phyloP scores from a whole-genome alignment of 139 green algal species.

The Eudorina sp. region DNA sequence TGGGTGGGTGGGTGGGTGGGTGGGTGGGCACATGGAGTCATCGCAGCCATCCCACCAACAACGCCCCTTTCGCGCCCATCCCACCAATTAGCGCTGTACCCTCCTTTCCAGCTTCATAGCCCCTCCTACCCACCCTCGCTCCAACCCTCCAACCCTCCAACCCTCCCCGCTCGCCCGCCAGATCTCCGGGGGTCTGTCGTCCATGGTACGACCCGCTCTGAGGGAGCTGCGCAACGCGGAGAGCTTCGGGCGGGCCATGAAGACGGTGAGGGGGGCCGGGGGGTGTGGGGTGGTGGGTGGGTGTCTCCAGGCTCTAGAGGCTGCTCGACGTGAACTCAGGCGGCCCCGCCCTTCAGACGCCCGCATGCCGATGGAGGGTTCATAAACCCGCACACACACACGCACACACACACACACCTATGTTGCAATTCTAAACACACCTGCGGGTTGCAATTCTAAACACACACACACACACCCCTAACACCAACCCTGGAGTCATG shows the following conservation, averaged over 20 bases:
- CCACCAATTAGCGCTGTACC: too few species aligned
- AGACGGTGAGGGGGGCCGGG: slow-evolving; percentile 13
- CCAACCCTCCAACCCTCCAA: neutral
- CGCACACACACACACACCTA: neutral
- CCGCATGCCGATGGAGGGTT: neutral
- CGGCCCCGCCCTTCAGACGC: neutral
- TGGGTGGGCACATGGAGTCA: neutral
- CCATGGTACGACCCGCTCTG: slow-evolving; percentile 15
- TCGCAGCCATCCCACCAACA: neutral
- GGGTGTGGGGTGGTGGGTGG: neutral
- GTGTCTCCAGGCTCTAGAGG: too few species aligned
- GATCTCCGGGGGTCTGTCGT: neutral
- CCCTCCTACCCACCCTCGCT: too few species aligned
- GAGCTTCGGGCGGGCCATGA: slow-evolving; percentile 23
- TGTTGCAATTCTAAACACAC: too few species aligned
- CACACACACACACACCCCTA: too few species aligned
- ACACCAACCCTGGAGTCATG: too few species aligned
- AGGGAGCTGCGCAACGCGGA: slow-evolving; percentile 1
- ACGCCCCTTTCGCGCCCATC: too few species aligned
- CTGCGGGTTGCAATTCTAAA: too few species aligned
- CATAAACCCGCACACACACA: neutral
- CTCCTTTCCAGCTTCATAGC: too few species aligned
- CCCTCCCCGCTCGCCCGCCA: neutral
- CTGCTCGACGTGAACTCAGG: neutral
- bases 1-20: neutral